These are phyloP conservation scores for Aleurites moluccanus DNA, from an alignment of 441 rosid species.

Conservation along the genomic window DNA sequence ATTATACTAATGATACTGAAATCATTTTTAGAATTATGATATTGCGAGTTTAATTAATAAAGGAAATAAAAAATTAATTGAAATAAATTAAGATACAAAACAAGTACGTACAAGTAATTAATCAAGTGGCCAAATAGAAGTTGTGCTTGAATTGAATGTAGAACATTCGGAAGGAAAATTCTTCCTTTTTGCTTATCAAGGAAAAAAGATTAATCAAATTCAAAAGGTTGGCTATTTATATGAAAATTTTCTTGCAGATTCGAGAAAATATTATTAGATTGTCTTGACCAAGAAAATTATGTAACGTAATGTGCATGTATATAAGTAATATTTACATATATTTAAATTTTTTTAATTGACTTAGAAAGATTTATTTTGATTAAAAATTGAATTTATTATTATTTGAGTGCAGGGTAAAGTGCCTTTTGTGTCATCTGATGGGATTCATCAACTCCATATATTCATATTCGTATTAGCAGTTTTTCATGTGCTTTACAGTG, in stretches of 20 bases:
- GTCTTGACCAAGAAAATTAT: neutral
- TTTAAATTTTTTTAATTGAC: too few relatives aligned
- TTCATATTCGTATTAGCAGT: constrained; percentile 83
- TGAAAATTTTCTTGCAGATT: neutral
- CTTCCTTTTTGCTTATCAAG: neutral
- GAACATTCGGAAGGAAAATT: neutral
- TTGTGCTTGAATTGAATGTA: neutral
- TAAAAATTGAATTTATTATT: neutral
- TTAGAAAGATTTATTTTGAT: too few relatives aligned
- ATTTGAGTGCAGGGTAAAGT: constrained; percentile 55
- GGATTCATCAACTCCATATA: constrained; percentile 80
- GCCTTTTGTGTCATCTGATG: constrained; percentile 68
- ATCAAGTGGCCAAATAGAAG: neutral
- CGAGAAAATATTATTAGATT: neutral
- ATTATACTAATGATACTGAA: too few relatives aligned
- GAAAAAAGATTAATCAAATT: neutral
- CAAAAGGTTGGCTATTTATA: neutral
- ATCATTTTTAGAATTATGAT: too few relatives aligned
- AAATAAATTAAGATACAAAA: too few relatives aligned
- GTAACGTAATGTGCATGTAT: too few relatives aligned
- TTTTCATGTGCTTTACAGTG: constrained; percentile 64
- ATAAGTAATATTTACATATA: too few relatives aligned
- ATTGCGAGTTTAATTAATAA: too few relatives aligned
- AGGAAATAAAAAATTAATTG: neutral
- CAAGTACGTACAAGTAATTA: too few relatives aligned